A percentile compares a stretch with the other conserved stretches of the same genome.
These are phyloP conservation scores for Pseudonectria foliicola DNA, from an alignment of 2,329 filamentous ascomycete genomes.

Conservation along the genomic window DNA sequence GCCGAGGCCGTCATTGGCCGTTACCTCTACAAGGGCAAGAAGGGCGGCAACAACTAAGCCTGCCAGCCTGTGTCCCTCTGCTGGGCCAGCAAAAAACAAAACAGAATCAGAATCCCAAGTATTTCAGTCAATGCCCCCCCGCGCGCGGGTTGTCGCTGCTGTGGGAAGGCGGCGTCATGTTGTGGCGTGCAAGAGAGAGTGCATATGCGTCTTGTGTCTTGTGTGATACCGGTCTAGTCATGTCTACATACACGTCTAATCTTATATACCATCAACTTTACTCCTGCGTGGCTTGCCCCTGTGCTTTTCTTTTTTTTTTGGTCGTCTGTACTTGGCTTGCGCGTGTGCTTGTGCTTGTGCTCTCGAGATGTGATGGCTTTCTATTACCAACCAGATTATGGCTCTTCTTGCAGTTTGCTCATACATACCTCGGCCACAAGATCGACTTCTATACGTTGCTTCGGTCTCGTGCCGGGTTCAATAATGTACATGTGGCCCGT, in stretches of 20 bases:
- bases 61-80: too few species aligned
- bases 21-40: constrained; percentile 36
- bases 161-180: too few species aligned
- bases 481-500: constrained; percentile 17
- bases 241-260: too few species aligned
- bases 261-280: too few species aligned
- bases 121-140: too few species aligned
- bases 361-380: constrained; percentile 22
- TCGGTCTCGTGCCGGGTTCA: constrained; percentile 10
- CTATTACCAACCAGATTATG: constrained; percentile 16
- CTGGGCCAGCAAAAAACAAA: neutral
- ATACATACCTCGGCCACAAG: constrained; percentile 21
- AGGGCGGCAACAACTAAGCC: constrained; percentile 19
- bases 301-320: too few species aligned
- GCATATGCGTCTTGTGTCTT: too few species aligned
- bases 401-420: constrained; percentile 15
- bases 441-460: constrained; percentile 7
- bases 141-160: too few species aligned
- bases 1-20: constrained; percentile 43
- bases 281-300: too few species aligned
- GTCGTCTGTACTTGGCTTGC: too few species aligned
- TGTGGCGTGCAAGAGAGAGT: too few species aligned
- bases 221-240: too few species aligned
- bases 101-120: neutral
- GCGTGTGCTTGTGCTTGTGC: neutral